Base-by-base conservation (phyloP, 2,329 filamentous ascomycete genomes). In the Cryphonectria nitschkei region DNA sequence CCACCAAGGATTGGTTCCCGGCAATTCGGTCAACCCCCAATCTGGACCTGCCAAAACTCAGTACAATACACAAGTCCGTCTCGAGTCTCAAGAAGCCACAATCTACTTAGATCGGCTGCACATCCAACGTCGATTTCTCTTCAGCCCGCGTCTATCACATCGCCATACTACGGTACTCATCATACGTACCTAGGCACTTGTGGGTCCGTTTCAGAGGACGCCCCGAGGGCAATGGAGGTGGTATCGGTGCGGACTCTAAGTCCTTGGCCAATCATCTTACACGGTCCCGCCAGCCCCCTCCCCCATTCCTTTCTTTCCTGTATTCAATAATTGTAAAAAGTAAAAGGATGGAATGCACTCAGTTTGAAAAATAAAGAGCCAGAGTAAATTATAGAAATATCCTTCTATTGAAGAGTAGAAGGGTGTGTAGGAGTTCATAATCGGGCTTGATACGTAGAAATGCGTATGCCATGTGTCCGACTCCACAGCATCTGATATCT, bases 261-360 rank as follows among this genome's bases (percentile, higher is more conserved):
- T 22, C 22, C 13, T 1, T 29, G 34, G 58, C 67, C 67, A 68
- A 68, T 68, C 67, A 68, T 63, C 67, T 68, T 68, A 68, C 58
- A 68, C 41, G 58, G 43, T 54, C 63, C 52, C 22, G 26, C n/a
- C 34, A 43, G 37, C 22, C 41, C 26, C 41, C 8, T 13, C n/a
- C n/a, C 16, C n/a, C 37, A 37, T 13, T 39, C 37, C 14, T 5
- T 61, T 61, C 2, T 6, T 37, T 61, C 22, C 7, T 19, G 16
- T 19, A 4, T 13, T 4, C 22, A 22, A n/a, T 39, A 19, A 13
- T 58, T 3, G 46, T n/a, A 4, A 58, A 26, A 34, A 19, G 6
- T 32, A 8, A 32, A 19, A 5, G 4, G 7, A 4, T 19, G 32
- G 14, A 50, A n/a, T 19, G 7, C 34, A 34, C 6, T 3, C 34